These are phyloP conservation scores for Trypanosoma caninum DNA, from an alignment of 208 protist species.

Conservation along the genomic window DNA sequence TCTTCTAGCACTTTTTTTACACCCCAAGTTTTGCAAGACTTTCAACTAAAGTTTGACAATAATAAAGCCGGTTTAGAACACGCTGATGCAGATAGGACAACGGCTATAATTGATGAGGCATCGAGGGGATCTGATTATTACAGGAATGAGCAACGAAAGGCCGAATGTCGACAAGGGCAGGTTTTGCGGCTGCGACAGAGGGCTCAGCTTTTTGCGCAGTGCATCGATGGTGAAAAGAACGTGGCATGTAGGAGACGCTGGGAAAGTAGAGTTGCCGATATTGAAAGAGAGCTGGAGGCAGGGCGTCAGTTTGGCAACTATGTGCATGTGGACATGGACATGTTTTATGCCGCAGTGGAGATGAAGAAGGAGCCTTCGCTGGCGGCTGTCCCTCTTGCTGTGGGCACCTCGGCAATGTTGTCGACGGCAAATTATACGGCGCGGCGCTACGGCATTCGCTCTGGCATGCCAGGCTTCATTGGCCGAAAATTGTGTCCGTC, in stretches of 20 bases:
- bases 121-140: constrained; percentile 66
- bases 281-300: constrained; percentile 66
- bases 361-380: constrained; percentile 91
- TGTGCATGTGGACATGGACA: constrained; percentile 92
- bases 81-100: constrained; percentile 53
- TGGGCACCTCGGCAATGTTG: constrained; percentile 92
- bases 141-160: constrained; percentile 67
- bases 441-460: constrained; percentile 93
- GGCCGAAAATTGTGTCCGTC: constrained; percentile 85
- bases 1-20: too few species aligned
- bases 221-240: constrained; percentile 7
- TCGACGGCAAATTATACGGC: constrained; percentile 96
- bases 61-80: constrained; percentile 65
- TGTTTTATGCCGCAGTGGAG: constrained; percentile 92
- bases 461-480: constrained; percentile 96
- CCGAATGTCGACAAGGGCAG: constrained; percentile 27
- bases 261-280: constrained; percentile 39
- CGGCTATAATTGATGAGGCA: constrained; percentile 44
- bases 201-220: constrained; percentile 4
- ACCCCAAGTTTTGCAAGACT: not conserved
- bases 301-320: constrained; percentile 63
- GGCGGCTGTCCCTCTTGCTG: constrained; percentile 89
- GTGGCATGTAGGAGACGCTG: constrained; percentile 30
- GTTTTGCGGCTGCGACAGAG: constrained; percentile 41
- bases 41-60: constrained; percentile 45